phyloP scores from a whole-genome alignment of 352 stramenopile genomes.

The Phytophthora lateralis region DNA sequence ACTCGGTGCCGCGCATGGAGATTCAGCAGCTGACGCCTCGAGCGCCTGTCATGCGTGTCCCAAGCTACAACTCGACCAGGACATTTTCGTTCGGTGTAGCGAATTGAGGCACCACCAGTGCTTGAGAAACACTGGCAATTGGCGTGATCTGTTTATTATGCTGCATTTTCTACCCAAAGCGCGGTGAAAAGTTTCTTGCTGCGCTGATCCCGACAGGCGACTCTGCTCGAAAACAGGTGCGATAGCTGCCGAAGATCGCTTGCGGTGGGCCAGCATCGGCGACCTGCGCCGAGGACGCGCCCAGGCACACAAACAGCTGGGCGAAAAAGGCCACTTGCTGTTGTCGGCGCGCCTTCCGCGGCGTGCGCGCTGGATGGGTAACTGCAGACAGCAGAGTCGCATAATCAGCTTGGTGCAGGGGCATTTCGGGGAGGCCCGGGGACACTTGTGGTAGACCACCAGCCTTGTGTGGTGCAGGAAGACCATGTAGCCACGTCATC shows the following conservation, averaged over 20 bases:
- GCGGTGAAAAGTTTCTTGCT: slow-evolving; percentile 23
- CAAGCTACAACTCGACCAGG: slow-evolving; percentile 14
- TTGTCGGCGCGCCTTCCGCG: slow-evolving; percentile 25
- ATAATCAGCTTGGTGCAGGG: slow-evolving; percentile 18
- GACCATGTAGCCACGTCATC: slow-evolving; percentile 7
- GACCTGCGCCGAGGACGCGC: slow-evolving; percentile 13
- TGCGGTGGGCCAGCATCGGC: not conserved
- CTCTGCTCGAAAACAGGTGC: slow-evolving; percentile 35
- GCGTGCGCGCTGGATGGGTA: slow-evolving; percentile 20
- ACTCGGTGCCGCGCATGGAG: slow-evolving; percentile 4
- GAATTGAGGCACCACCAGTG: not conserved
- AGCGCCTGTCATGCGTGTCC: slow-evolving; percentile 33
- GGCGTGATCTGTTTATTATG: no score
- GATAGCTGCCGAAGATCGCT: slow-evolving; percentile 27
- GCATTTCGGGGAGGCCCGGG: slow-evolving; percentile 6
- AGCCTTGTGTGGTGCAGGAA: slow-evolving; percentile 1
- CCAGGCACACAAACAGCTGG: slow-evolving; percentile 38
- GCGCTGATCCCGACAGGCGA: slow-evolving; percentile 26
- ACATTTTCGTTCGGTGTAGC: not conserved
- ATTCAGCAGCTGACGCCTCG: slow-evolving; percentile 30
- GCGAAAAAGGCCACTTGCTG: slow-evolving; percentile 33
- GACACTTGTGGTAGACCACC: slow-evolving; percentile 8
- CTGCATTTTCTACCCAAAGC: slow-evolving; percentile 21
- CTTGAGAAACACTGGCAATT: no score
- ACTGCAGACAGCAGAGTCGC: not conserved